These are phyloP conservation scores for Kluyveromyces siamensis DNA, from an alignment of 805 yeast species.

Conservation along the genomic window DNA sequence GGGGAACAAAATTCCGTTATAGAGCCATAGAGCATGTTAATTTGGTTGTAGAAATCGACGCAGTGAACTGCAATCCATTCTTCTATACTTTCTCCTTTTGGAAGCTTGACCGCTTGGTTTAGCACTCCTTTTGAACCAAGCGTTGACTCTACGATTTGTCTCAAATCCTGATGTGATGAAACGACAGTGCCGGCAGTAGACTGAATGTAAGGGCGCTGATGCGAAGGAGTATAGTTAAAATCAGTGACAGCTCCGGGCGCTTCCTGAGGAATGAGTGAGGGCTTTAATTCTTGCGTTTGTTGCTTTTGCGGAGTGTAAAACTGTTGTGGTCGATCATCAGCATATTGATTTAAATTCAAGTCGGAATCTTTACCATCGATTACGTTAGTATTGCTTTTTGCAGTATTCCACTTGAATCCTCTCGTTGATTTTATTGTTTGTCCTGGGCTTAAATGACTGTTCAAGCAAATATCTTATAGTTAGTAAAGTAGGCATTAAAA, in stretches of 20 bases:
- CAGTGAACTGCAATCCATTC: constrained; percentile 98
- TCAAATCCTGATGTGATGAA: constrained; percentile 59
- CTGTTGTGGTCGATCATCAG: constrained; percentile 2
- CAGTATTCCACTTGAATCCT: constrained; percentile 34
- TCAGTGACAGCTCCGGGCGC: constrained; percentile 16
- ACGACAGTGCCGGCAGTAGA: constrained; percentile 31
- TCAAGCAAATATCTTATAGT: not conserved
- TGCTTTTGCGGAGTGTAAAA: constrained; percentile 13
- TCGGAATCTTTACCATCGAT: not conserved
- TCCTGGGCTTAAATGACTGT: constrained; percentile 35
- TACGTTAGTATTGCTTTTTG: constrained; percentile 6
- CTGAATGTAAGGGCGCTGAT: constrained; percentile 27
- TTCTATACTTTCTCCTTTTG: constrained; percentile 81
- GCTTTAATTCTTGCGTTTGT: not conserved
- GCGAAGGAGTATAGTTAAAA: constrained; percentile 30
- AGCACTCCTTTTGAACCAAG: constrained; percentile 86
- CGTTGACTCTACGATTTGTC: constrained; percentile 89
- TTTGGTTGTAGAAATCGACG: constrained; percentile 94
- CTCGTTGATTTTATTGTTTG: constrained; percentile 39
- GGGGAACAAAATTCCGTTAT: constrained; percentile 97
- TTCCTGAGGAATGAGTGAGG: not conserved
- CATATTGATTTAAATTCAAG: not conserved
- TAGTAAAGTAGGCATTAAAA: not conserved
- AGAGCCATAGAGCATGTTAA: constrained; percentile 92
- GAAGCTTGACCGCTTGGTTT: constrained; percentile 87